Evolutionary conservation across 768 basidiomycete species (phyloP).

Genomic region (Xerocomellus intermedius): DNA sequence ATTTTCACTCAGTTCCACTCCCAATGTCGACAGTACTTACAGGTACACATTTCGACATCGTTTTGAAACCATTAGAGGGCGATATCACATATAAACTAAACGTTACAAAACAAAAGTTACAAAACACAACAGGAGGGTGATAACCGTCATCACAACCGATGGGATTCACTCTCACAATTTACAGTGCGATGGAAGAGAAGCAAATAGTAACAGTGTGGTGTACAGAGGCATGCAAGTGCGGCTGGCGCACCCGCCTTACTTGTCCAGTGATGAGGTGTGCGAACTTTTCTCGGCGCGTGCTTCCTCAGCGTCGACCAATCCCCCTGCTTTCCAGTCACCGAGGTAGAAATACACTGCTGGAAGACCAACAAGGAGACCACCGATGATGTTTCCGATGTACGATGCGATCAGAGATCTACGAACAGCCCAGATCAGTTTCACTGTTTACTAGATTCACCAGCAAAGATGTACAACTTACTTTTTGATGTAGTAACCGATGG

Average conservation of each 20-base stretch:
- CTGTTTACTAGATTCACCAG: neutral
- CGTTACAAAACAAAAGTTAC: neutral
- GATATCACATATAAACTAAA: neutral
- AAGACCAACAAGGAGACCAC: constrained; percentile 60
- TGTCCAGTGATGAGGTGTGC: constrained; percentile 3
- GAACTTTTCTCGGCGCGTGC: constrained; percentile 18
- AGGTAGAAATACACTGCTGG: constrained; percentile 68
- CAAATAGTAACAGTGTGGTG: neutral
- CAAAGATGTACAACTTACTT: constrained; percentile 45
- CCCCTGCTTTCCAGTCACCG: constrained; percentile 43
- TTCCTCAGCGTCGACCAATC: constrained; percentile 42
- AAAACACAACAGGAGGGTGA: neutral
- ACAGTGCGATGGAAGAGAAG: neutral
- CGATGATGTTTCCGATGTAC: constrained; percentile 65
- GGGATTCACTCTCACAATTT: neutral
- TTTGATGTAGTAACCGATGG: constrained; percentile 54
- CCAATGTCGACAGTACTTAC: neutral
- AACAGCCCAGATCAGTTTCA: neutral
- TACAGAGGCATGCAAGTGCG: neutral
- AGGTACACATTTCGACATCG: neutral
- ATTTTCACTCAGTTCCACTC: neutral
- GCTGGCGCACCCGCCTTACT: neutral
- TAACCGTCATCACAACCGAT: neutral
- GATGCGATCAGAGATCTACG: constrained; percentile 62
- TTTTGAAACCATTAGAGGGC: neutral